These are phyloP conservation scores for Chamaecyparis obtusa DNA, from an alignment of 75 land plant genomes.

Conservation along the genomic window DNA sequence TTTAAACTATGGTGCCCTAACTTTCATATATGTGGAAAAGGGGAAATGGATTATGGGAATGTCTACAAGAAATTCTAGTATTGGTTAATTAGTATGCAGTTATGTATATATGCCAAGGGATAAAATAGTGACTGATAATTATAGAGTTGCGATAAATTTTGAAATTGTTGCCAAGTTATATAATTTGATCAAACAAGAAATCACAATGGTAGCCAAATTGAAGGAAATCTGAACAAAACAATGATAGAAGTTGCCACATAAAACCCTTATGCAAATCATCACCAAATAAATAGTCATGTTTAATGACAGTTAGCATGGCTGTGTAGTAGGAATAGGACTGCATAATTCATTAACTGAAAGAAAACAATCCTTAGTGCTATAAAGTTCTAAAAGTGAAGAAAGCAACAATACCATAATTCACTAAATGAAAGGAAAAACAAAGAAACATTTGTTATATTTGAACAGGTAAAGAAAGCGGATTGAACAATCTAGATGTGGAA, in stretches of 20 bases:
- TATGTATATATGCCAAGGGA: too few relatives aligned
- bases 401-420: neutral
- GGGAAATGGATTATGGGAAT: neutral
- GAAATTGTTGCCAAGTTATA: neutral
- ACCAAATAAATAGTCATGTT: too few relatives aligned
- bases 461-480: too few relatives aligned
- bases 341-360: neutral
- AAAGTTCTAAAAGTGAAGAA: neutral
- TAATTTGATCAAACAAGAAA: neutral
- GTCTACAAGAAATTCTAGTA: neutral
- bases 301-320: neutral
- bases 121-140: neutral
- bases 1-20: neutral
- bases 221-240: too few relatives aligned
- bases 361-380: neutral
- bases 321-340: neutral
- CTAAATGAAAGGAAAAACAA: neutral
- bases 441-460: neutral
- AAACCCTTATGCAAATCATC: too few relatives aligned
- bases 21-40: neutral
- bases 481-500: too few relatives aligned
- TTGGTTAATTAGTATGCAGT: neutral
- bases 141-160: neutral
- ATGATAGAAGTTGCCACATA: too few relatives aligned
- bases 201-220: neutral